Base-by-base conservation (phyloP, 345 rosid genomes). In the Erucastrum elatum region DNA sequence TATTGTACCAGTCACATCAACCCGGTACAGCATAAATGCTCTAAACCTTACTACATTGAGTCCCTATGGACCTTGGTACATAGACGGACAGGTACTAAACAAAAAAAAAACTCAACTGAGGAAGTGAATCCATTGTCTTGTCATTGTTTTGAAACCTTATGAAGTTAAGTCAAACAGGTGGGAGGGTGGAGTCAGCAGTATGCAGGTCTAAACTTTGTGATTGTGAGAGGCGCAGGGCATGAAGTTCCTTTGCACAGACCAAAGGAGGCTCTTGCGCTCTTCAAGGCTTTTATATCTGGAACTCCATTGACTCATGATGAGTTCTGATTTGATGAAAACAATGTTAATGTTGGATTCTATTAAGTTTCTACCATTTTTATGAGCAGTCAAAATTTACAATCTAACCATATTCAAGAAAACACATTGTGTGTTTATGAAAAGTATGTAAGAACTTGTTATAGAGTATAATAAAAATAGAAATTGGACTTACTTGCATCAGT, bases 101-200 rank as follows among this genome's bases (percentile, higher is more conserved):
- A n/a, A n/a, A 4, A 25, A 72, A 6, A 5, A 58, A 58, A 71
- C 39, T 63, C 59, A 51, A 55, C 55, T 16, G 27, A 68, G 35
- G 10, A 51, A 61, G 16, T 27, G 10, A 80, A 1, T 26, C 34
- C 17, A 34, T 68, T 68, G 10, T 35, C 33, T 12, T 29, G 4
- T 5, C n/a, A 21, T 21, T 34, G n/a, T 39, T 75, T 4, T 8
- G 68, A 11, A 56, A 26, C 3, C 17, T 27, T 64, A n/a, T 4
- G 17, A 46, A 55, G 2, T 34, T 16, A 5, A 10, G 62, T 41
- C 21, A 58, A 86, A 80, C 89, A 94, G 98, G 98, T 94, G 11
- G 98, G 94, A 64, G 97, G 98, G 51, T 94, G 98, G 97, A 88
- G 84, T 49, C 94, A 94, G 80, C 95, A 91, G 77, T 94, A 91